phyloP scores from a whole-genome alignment of 495 filamentous ascomycete genomes.

The Penicillium flavigenum region DNA sequence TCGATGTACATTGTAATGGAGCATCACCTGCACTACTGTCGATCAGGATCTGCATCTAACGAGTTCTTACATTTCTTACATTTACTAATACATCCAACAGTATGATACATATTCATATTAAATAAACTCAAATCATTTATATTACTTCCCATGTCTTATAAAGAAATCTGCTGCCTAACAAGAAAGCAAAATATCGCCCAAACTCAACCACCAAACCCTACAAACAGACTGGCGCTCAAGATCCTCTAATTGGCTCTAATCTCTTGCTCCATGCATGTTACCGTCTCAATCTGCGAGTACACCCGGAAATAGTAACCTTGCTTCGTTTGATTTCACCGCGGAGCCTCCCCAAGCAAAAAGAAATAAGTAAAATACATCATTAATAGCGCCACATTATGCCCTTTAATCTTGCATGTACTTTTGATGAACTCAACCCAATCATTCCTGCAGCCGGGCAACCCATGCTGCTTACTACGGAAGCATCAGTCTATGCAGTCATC shows the following conservation, averaged over 20 bases:
- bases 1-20: constrained; percentile 5
- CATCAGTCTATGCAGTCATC: constrained; percentile 1
- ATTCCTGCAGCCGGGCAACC: neutral
- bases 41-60: constrained; percentile 25
- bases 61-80: constrained; percentile 8
- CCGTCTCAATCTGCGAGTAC: neutral
- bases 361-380: neutral
- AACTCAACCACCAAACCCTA: neutral
- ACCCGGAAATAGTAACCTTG: constrained; percentile 2
- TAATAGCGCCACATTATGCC: constrained; percentile 1
- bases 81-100: neutral
- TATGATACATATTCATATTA: no score
- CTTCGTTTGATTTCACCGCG: constrained; percentile 1
- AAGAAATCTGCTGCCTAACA: constrained; percentile 6
- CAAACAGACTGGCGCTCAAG: constrained; percentile 4
- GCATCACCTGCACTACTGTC: constrained; percentile 23
- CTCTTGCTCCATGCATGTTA: constrained; percentile 15
- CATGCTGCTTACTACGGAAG: neutral
- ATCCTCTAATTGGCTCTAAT: constrained; percentile 12
- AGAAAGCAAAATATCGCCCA: neutral
- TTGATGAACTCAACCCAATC: constrained; percentile 1
- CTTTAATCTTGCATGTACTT: constrained; percentile 9
- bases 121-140: no score
- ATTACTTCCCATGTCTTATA: neutral
- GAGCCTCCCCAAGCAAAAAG: constrained; percentile 1